phyloP scores from a whole-genome alignment of 345 rosid species.

The Populus alba region DNA sequence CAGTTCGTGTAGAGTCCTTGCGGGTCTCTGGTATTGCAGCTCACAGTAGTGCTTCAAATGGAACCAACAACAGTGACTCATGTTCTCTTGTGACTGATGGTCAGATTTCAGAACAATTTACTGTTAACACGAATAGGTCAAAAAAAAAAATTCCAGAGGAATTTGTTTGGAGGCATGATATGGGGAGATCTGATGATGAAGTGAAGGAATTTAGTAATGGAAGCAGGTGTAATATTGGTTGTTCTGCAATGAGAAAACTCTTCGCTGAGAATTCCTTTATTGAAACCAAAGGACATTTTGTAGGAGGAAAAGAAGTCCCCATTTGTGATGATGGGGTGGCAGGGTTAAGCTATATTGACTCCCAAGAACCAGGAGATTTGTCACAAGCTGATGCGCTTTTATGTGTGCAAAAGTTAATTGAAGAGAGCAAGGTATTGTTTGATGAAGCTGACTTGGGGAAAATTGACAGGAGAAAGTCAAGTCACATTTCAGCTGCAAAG shows the following conservation, averaged over 20 bases:
- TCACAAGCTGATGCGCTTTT: constrained; percentile 73
- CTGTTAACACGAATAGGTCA: constrained; percentile 17
- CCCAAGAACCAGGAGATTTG: constrained; percentile 86
- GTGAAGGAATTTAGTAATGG: constrained; percentile 25
- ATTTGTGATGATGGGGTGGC: constrained; percentile 33
- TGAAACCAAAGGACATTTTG: constrained; percentile 24
- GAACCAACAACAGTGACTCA: constrained; percentile 23
- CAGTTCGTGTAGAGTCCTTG: constrained; percentile 66
- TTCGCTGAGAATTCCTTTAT: constrained; percentile 39
- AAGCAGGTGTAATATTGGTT: constrained; percentile 29
- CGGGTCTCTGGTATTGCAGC: constrained; percentile 68
- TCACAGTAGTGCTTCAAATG: constrained; percentile 25
- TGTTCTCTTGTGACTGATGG: constrained; percentile 23
- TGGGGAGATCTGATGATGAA: constrained; percentile 22
- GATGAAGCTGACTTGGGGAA: constrained; percentile 44
- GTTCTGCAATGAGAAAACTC: constrained; percentile 59
- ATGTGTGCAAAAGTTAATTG: constrained; percentile 68
- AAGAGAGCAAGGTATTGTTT: constrained; percentile 43
- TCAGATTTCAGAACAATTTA: constrained; percentile 38
- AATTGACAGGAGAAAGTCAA: constrained; percentile 37
- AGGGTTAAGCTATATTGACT: constrained; percentile 69
- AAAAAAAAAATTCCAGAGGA: constrained; percentile 31
- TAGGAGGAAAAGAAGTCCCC: constrained; percentile 25
- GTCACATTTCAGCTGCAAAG: constrained; percentile 35
- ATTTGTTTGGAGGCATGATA: constrained; percentile 26